phyloP scores from a whole-genome alignment of 495 filamentous ascomycete species.

The Polyplosphaeria fusca region DNA sequence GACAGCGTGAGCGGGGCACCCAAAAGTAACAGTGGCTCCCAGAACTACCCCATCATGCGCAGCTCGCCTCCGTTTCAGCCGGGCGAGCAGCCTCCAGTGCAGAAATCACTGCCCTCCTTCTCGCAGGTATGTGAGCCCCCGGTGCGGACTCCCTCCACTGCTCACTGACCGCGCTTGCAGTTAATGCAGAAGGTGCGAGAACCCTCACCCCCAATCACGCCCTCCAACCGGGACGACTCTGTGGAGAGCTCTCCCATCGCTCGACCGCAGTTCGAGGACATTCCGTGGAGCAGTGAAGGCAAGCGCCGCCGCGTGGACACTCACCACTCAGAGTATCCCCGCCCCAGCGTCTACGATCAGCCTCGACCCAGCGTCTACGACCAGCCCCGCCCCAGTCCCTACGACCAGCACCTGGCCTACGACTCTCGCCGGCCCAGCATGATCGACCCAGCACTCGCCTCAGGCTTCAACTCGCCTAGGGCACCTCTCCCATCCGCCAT shows the following conservation, averaged over 20 bases:
- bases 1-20: background rate
- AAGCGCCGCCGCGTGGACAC: conserved; percentile 20
- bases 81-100: conserved; percentile 8
- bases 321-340: no score
- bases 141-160: background rate
- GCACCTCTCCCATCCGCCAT: background rate
- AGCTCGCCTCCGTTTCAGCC: conserved; percentile 24
- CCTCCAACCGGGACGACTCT: background rate
- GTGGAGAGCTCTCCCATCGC: conserved; percentile 13
- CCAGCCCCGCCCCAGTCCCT: conserved; percentile 1
- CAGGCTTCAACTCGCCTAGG: conserved; percentile 3
- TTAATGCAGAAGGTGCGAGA: conserved; percentile 12
- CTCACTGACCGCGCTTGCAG: background rate
- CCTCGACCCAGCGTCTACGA: background rate
- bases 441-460: conserved; percentile 7
- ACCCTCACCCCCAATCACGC: conserved; percentile 18
- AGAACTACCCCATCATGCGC: conserved; percentile 16
- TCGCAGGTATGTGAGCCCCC: conserved; percentile 11
- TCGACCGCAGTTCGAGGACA: conserved; percentile 9
- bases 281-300: conserved; percentile 2
- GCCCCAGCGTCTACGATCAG: background rate
- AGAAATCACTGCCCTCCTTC: conserved; percentile 18
- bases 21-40: conserved; percentile 11
- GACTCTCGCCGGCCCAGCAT: conserved; percentile 1
- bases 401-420: background rate